Evolutionary conservation across 306 rosid genomes (phyloP), one percentile per base, ranked within the genome.

Genomic region (Glycine tomentella): DNA sequence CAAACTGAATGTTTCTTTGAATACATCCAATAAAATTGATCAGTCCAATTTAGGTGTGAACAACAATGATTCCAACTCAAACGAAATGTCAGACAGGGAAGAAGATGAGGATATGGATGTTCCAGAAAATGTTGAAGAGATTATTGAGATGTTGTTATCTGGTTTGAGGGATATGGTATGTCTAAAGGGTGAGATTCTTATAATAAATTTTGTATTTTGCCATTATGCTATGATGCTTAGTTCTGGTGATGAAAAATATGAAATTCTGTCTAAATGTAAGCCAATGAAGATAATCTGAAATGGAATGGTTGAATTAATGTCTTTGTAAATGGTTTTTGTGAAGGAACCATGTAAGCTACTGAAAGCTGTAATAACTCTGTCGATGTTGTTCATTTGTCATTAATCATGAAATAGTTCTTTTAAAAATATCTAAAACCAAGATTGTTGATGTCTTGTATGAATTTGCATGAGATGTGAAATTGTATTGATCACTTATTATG

Each of bases 91-190:
- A 58, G 90, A 84, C 57, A 84, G 50, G 80, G 66, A 68, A 58
- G 89, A 89, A 84, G 90, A 95, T 50, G 99, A 93, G 83, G 97
- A 90, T 74, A 90, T 93, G 92, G 99, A 91, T 73, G 91, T 95
- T 82, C 97, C 98, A 65, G 99, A 91, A 84, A 78, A 90, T 64
- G 86, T 95, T 67, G 99, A 95, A 87, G 99, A 95, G 92, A 95
- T 95, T 77, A 91, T 95, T 86, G 99, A 95, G 91, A 89, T 88
- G 92, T 75, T 93, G 84, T 89, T 95, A 48, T 87, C 90, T 72
- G 99, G 99, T 75, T 84, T 95, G 90, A 89, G 88, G 90, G 98
- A 95, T 80, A 91, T 93, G 94, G 99, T 95, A 90, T 85, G 94
- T 87, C 74, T 52, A 73, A 80, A 76, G 88, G 88, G 85, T 85